Evolutionary conservation across 1,284 basidiomycete genomes (phyloP), one percentile per base, ranked within the genome.

Genomic region (Trametes pubescens): DNA sequence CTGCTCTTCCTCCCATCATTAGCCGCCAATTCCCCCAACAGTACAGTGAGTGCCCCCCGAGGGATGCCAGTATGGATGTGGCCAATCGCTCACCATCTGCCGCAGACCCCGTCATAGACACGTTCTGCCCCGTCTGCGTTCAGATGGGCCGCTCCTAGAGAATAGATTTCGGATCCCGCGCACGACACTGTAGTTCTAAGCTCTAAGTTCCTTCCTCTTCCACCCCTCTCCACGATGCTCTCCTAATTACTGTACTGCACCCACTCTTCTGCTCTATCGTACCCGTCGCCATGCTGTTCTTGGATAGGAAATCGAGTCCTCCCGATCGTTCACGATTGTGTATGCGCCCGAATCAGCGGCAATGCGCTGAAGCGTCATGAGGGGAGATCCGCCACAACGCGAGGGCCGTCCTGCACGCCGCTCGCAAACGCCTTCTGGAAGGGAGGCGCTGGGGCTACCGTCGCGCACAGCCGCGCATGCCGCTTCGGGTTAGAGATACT

Each of bases 1-100:
- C 22, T 48, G 29, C 29, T n/a, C 64, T 58, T 26, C 21, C 68
- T 65, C 53, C 48, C 35, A 34, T 65, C 55, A 34, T 65, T 54
- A 92, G 90, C 73, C 88, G 86, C 62, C 86, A 87, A 73, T 92
- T 87, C 75, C 91, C 90, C 51, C 79, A 91, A 72, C 84, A 85
- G 70, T 86, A 83, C 69, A 78, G 85, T 87, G 65, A 74, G 84
- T 74, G 14, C 51, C 60, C 49, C 40, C 40, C 40, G 38, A 38
- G 51, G 48, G 40, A 44, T 51, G 38, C 47, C 53, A n/a, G 26
- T 59, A 54, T 48, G 49, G 34, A 8, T 43, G 53, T 64, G 57
- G 61, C 57, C 52, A 57, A 62, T 63, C 58, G 38, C 59, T 67
- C 49, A 59, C 40, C 52, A 62, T 59, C 65, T 67, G 43, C 43